Evolutionary conservation across 169 alveolate species (phyloP).

Genomic region (Cryptosporidium baileyi): DNA sequence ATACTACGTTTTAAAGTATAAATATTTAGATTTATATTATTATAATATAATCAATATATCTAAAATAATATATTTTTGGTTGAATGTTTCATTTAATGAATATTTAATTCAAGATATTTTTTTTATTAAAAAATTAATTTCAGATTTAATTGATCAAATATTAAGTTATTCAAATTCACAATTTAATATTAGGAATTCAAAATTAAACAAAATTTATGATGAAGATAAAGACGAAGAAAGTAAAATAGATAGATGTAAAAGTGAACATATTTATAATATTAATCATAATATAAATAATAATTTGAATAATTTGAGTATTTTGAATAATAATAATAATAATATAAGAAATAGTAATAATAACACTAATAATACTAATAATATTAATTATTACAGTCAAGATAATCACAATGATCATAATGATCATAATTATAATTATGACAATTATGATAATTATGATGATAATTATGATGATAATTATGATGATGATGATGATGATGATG

Average conservation of each 20-base stretch:
- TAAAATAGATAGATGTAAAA: not conserved
- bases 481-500: conserved; percentile 17
- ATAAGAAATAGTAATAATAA: not conserved
- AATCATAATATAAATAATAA: not conserved
- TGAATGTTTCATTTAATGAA: not conserved
- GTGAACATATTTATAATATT: not conserved
- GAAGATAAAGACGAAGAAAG: too few relatives aligned
- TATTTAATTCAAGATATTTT: not conserved
- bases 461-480: conserved; percentile 1
- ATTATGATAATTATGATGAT: conserved; percentile 11
- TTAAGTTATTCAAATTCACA: not conserved
- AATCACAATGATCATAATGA: not conserved
- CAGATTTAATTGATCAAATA: not conserved
- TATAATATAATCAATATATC: conserved; percentile 7
- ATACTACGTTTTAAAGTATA: not conserved
- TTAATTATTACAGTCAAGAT: not conserved
- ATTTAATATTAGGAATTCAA: too few relatives aligned
- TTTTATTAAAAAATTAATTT: conserved; percentile 1
- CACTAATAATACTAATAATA: not conserved
- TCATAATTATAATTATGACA: conserved; percentile 6
- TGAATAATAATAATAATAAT: not conserved
- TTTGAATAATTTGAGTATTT: not conserved
- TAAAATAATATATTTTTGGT: conserved; percentile 15
- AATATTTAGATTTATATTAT: conserved; percentile 9
- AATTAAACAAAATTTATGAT: too few relatives aligned